These are phyloP conservation scores for Lentinula boryana DNA, from an alignment of 768 basidiomycete species.

Conservation along the genomic window DNA sequence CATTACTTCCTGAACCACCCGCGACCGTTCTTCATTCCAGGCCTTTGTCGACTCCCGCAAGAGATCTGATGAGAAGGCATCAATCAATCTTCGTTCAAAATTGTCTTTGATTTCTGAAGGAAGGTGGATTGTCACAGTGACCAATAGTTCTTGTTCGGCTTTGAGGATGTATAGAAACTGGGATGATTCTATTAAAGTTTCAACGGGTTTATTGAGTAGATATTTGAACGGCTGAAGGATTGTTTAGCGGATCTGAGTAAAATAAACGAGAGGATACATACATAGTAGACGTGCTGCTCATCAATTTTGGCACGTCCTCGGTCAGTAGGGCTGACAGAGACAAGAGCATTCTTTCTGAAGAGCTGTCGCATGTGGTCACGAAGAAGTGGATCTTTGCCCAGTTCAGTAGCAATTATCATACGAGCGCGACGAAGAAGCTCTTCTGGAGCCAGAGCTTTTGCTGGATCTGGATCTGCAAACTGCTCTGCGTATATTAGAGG, in stretches of 20 bases:
- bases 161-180: constrained; percentile 89
- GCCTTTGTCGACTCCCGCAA: constrained; percentile 80
- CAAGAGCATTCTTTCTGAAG: constrained; percentile 68
- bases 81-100: constrained; percentile 70
- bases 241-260: constrained; percentile 40
- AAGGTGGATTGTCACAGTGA: constrained; percentile 68
- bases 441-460: constrained; percentile 51
- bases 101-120: constrained; percentile 54
- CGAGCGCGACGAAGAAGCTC: constrained; percentile 71
- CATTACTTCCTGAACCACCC: constrained; percentile 73
- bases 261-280: constrained; percentile 27
- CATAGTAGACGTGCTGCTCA: constrained; percentile 67
- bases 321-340: constrained; percentile 85
- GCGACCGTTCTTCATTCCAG: constrained; percentile 86
- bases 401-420: constrained; percentile 82
- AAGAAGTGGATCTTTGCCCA: constrained; percentile 89
- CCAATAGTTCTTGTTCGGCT: constrained; percentile 85
- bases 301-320: constrained; percentile 75
- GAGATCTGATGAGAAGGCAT: constrained; percentile 80
- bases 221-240: constrained; percentile 91
- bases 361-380: constrained; percentile 69
- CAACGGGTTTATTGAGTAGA: constrained; percentile 69
- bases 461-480: constrained; percentile 66
- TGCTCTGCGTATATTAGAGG: constrained; percentile 84
- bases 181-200: constrained; percentile 59